Evolutionary conservation across 2,329 filamentous ascomycete species (phyloP).

Genomic region (Diaporthe velutina): DNA sequence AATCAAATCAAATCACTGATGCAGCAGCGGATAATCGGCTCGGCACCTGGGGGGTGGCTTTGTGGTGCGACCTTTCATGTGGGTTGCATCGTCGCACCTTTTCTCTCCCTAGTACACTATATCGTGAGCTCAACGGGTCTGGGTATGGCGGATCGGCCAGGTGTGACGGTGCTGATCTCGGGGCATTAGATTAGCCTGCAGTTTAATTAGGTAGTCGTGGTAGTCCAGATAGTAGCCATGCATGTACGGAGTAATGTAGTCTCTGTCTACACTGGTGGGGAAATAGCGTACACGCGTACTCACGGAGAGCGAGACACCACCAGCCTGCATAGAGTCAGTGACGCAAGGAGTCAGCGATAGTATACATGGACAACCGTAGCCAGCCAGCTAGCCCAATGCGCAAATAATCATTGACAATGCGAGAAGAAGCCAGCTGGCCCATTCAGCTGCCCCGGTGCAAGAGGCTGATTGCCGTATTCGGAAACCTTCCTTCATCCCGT

Average conservation of each 20-base stretch:
- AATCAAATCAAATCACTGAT: neutral
- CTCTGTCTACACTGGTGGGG: neutral
- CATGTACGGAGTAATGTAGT: too few relatives aligned
- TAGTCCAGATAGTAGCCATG: too few relatives aligned
- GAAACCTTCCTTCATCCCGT: constrained; percentile 13
- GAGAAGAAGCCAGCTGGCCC: neutral
- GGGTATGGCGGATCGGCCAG: neutral
- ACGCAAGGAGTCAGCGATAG: neutral
- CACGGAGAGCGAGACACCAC: neutral
- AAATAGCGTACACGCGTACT: neutral
- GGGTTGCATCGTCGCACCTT: constrained; percentile 27
- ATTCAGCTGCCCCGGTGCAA: neutral
- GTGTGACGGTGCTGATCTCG: constrained; percentile 26
- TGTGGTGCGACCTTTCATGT: constrained; percentile 20
- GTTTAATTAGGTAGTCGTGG: neutral
- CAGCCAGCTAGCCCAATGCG: too few relatives aligned
- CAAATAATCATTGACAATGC: neutral
- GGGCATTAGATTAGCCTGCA: constrained; percentile 24
- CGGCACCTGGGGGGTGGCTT: constrained; percentile 10
- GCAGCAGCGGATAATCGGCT: constrained; percentile 26
- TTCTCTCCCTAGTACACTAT: neutral
- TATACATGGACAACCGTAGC: neutral
- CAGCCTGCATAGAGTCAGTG: neutral
- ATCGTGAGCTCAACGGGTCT: constrained; percentile 6
- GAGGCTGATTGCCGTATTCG: constrained; percentile 13